Conservation (phyloP, 1,284 basidiomycete species). For the Sporisorium reilianum region DNA sequence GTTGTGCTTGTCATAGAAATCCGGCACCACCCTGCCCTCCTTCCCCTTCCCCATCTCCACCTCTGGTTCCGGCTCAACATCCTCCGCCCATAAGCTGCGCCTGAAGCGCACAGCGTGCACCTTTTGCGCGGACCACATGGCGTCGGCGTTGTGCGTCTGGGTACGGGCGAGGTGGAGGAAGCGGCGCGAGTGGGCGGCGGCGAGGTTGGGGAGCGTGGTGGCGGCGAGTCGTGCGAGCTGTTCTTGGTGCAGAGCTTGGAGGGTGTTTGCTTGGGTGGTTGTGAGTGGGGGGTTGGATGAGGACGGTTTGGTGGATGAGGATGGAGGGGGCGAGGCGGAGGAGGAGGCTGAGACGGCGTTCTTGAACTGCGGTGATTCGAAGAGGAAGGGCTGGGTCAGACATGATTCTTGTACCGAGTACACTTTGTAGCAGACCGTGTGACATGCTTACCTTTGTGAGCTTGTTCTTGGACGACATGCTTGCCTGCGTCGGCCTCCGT, state of each 20-base stretch:
- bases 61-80: conserved; percentile 15
- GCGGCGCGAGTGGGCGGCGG: conserved; percentile 26
- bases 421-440: background rate
- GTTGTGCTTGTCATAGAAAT: conserved; percentile 40
- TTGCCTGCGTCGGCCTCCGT: background rate
- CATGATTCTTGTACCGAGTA: background rate
- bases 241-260: conserved; percentile 42
- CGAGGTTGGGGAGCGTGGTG: conserved; percentile 27
- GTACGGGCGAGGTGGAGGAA: conserved; percentile 31
- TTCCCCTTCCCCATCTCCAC: background rate
- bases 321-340: conserved; percentile 3
- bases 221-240: conserved; percentile 28
- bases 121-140: conserved; percentile 24
- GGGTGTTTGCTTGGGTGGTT: conserved; percentile 18
- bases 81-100: conserved; percentile 28
- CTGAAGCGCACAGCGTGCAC: conserved; percentile 18
- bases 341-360: conserved; percentile 28
- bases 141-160: background rate
- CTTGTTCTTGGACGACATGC: conserved; percentile 31
- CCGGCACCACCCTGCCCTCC: conserved; percentile 18
- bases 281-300: conserved; percentile 1
- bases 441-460: conserved; percentile 16
- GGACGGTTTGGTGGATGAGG: conserved; percentile 5
- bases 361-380: conserved; percentile 16
- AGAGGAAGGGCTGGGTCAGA: background rate